Base-by-base conservation (phyloP, 352 stramenopile genomes). In the Globisporangium irregulare region DNA sequence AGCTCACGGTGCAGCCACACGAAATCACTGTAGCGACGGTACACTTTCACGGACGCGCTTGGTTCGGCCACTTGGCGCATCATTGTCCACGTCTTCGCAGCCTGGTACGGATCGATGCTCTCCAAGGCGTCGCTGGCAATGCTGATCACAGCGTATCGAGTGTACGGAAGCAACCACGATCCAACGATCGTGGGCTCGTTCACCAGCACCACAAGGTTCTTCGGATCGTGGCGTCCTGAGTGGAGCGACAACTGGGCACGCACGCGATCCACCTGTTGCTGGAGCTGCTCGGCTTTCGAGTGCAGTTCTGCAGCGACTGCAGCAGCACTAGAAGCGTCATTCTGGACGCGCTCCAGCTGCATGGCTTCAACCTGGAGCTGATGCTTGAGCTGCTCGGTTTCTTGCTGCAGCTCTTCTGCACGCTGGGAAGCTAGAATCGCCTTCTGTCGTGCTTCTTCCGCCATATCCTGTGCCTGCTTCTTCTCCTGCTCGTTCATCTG, bases 21-120 rank as follows among this genome's bases (percentile, higher is more conserved):
- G 80, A 95, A 95, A 72, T 95, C 87, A 64, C 85, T 93, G 77
- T 93, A 95, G 5, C 87, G 85, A 22, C 87, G 85, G 62, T 95
- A 95, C 4, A 95, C 87, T 48, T 91, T 91, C 46, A 95, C 87
- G 2, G 81, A 93, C 2, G 85, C 86, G 65, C 80, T 88, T 0
- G 81, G 80, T 34, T 92, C 81, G 15, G 81, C 78, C 53, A 91
- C 80, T 73, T 93, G 83, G n/a, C 77, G 81, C 59, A 90, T 76
- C 59, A 75, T 76, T n/a, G 86, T 88, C 85, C 85, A 93, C 27
- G 82, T 92, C 67, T 91, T 92, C 8, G 85, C 84, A 12, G 84
- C 87, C 24, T 79, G 75, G 68, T 82, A 93, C 50, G 85, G 79
- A 57, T 93, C 86, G 57, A 93, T 80, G 27, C 51, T 29, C 32